Percentiles rank a stretch among this genome's conserved stretches.
These are phyloP conservation scores for Nakazawaea wickerhamii DNA, from an alignment of 805 yeast genomes.

Conservation along the genomic window DNA sequence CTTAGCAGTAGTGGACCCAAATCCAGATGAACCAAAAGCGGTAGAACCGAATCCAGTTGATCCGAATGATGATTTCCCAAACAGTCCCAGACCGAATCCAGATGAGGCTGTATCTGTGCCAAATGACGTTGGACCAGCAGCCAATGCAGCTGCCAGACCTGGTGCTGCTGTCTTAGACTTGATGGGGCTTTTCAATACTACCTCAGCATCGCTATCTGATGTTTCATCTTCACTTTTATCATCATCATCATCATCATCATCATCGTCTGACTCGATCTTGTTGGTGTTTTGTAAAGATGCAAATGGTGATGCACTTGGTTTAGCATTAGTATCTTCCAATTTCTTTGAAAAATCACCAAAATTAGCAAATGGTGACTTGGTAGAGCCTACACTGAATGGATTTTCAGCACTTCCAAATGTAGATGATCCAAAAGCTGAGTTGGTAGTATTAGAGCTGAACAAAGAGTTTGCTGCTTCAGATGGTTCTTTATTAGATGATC, in stretches of 20 bases:
- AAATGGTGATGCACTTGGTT: slow-evolving; percentile 12
- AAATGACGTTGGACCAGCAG: slow-evolving; percentile 13
- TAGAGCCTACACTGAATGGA: background rate
- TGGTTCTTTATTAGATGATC: slow-evolving; percentile 10
- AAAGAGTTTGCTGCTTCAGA: slow-evolving; percentile 14
- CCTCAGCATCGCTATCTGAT: slow-evolving; percentile 1
- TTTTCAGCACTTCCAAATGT: slow-evolving; percentile 15
- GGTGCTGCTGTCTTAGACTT: too few species aligned
- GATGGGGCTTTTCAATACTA: too few species aligned
- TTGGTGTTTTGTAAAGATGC: background rate
- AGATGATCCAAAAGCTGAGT: slow-evolving; percentile 21
- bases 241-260: background rate
- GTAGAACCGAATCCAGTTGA: slow-evolving; percentile 23
- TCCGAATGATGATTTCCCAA: slow-evolving; percentile 6
- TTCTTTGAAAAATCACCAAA: background rate
- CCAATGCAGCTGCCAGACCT: too few species aligned
- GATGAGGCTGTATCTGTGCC: slow-evolving; percentile 13
- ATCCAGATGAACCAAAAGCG: slow-evolving; percentile 17
- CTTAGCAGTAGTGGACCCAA: slow-evolving; percentile 1
- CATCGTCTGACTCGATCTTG: background rate
- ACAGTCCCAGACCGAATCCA: slow-evolving; percentile 14
- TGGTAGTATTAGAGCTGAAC: slow-evolving; percentile 14
- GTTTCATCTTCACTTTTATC: background rate
- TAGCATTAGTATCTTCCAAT: background rate
- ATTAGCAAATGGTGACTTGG: background rate